Base-by-base conservation (phyloP, 805 yeast genomes). In the Yarrowia bubula region DNA sequence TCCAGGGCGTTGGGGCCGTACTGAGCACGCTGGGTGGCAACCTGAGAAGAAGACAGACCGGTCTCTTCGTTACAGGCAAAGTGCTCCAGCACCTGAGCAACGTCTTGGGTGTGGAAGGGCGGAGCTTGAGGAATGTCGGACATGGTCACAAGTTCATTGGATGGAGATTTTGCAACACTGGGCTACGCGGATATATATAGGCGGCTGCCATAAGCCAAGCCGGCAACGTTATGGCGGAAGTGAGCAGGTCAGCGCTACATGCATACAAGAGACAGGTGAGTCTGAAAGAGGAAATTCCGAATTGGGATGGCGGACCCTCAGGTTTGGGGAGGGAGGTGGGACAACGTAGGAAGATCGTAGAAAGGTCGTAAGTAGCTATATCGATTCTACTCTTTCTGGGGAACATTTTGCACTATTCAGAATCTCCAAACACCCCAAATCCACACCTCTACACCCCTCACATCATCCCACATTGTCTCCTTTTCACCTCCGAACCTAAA, bases 1-100 rank as follows among this genome's bases (percentile, higher is more conserved):
- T 90, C 91, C 2, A 89, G 77, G 7, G 78, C 76, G 75, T 88
- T 88, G 14, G 75, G 78, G 14, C 95, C 95, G 71, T 83, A 80
- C 42, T 72, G 35, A 22, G 43, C 42, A 8, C 47, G 35, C 38
- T 39, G 47, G n/a, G 47, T 39, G 31, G 61, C 47, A 15, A 55
- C 61, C 42, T 55, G 61, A 14, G 61, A 55, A 15, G 61, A 55
- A 17, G 61, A 55, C n/a, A 41, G 61, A 15, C 61, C 61, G 8
- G 28, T n/a, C 31, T 39, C 38, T 15, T 39, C 47, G 35, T 55
- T 31, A 11, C 35, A 39, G 38, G 47, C 61, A 55, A 55, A 55
- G 47, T 55, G 61, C 33, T 11, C 17, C 15, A 55, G 31, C 46
- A 55, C 61, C 38, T 41, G 38, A 11, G 6, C 13, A n/a, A 41